These are phyloP conservation scores for Carex cristatella DNA, from an alignment of 176 grass and related monocot species.

Conservation along the genomic window DNA sequence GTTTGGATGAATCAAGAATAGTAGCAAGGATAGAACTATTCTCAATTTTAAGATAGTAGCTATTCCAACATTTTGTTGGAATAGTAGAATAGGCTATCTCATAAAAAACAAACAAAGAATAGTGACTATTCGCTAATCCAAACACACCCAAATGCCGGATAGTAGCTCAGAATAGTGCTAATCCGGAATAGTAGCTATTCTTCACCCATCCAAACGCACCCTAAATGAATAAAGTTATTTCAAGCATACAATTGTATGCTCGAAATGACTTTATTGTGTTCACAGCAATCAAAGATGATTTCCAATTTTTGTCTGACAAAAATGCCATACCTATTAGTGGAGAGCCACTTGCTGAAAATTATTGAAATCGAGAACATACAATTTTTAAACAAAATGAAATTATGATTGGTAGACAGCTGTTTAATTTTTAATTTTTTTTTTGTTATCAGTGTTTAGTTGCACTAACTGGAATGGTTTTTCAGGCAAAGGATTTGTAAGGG, in stretches of 20 bases:
- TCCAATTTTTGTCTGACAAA: neutral
- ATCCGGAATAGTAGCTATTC: too few species aligned
- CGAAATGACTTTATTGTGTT: neutral
- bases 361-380: neutral
- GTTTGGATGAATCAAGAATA: too few species aligned
- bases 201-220: too few species aligned
- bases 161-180: too few species aligned
- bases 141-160: too few species aligned
- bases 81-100: too few species aligned
- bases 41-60: too few species aligned
- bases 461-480: neutral
- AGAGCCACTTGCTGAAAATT: neutral
- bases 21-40: too few species aligned
- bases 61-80: too few species aligned
- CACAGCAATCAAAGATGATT: neutral
- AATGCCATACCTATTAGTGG: neutral
- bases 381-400: neutral
- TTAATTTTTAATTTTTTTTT: neutral
- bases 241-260: neutral
- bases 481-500: constrained; percentile 88
- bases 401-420: neutral
- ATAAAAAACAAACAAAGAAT: too few species aligned
- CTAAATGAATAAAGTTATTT: too few species aligned
- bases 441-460: neutral
- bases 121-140: too few species aligned